Evolutionary conservation across 768 basidiomycete genomes (phyloP).

Genomic region (Termitomyces bulborhizus): DNA sequence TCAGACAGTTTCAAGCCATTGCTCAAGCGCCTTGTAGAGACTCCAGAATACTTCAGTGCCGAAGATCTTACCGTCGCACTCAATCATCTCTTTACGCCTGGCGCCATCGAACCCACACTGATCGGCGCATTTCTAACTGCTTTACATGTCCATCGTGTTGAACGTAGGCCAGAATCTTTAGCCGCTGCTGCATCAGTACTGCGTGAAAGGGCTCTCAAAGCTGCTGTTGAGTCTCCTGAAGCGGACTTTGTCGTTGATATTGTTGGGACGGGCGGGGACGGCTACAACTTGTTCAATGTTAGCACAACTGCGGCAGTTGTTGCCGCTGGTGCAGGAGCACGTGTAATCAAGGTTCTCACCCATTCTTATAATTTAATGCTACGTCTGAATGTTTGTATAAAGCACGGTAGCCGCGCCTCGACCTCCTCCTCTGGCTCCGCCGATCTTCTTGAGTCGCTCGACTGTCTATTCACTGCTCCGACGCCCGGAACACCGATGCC

Average conservation of each 20-base stretch:
- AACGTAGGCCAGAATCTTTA: constrained; percentile 68
- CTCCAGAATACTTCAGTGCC: constrained; percentile 76
- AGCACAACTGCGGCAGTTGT: constrained; percentile 92
- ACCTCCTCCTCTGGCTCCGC: constrained; percentile 96
- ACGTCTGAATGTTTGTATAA: constrained; percentile 4
- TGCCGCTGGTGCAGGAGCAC: constrained; percentile 88
- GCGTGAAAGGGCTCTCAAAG: constrained; percentile 58
- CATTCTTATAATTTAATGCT: not conserved
- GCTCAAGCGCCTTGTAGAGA: constrained; percentile 70
- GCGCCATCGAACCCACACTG: constrained; percentile 60
- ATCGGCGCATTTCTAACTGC: constrained; percentile 89
- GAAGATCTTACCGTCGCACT: constrained; percentile 71
- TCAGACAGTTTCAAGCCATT: constrained; percentile 63
- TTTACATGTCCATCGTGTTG: constrained; percentile 73
- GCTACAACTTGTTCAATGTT: constrained; percentile 94
- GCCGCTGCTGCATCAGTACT: constrained; percentile 76
- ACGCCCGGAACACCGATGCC: constrained; percentile 50
- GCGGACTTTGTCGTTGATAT: constrained; percentile 72
- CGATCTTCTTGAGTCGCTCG: constrained; percentile 83
- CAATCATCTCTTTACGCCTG: constrained; percentile 65
- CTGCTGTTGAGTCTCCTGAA: no score
- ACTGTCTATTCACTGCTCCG: constrained; percentile 67
- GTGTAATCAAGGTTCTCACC: constrained; percentile 78
- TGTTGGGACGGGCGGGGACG: constrained; percentile 93
- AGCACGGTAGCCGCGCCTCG: constrained; percentile 90